A percentile compares a stretch with the other conserved stretches of the same genome.
These are phyloP conservation scores for Talaromyces sp. DNA, from an alignment of 2,329 filamentous ascomycete species.

Conservation along the genomic window DNA sequence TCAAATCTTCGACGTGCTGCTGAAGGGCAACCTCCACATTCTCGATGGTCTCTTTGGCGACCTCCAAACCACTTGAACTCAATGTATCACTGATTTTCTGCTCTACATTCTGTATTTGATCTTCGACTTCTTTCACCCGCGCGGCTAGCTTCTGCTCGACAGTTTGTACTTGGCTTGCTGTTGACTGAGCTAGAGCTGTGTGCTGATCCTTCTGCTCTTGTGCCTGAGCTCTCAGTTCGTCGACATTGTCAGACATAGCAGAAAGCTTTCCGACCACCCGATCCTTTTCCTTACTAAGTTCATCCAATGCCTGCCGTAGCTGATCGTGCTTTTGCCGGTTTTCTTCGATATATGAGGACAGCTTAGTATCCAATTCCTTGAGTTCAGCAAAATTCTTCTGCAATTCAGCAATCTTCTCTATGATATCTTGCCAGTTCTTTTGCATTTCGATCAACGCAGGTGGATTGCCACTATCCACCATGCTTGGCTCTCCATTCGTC, in stretches of 20 bases:
- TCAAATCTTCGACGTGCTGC: conserved; percentile 3
- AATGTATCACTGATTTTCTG: background rate
- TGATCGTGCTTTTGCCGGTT: background rate
- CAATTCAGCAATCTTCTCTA: background rate
- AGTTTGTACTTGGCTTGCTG: background rate
- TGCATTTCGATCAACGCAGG: background rate
- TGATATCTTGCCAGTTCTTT: background rate
- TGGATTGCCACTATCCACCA: background rate
- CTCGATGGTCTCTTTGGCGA: background rate
- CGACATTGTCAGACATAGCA: background rate
- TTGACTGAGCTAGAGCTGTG: background rate
- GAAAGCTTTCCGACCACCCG: conserved; percentile 11
- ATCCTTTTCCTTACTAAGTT: conserved; percentile 16
- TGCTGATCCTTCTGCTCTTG: background rate
- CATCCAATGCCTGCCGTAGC: conserved; percentile 9
- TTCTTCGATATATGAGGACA: conserved; percentile 9
- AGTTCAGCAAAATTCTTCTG: background rate
- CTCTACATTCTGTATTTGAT: background rate
- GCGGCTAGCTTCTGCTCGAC: background rate
- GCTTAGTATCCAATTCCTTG: background rate
- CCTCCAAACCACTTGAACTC: background rate
- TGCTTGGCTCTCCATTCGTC: background rate
- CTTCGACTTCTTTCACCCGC: background rate
- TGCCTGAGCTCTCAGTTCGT: background rate
- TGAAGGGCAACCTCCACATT: conserved; percentile 4